A percentile compares a stretch with the other conserved stretches of the same genome.
Evolutionary conservation across 345 rosid species (phyloP).

Genomic region (Firmiana major): DNA sequence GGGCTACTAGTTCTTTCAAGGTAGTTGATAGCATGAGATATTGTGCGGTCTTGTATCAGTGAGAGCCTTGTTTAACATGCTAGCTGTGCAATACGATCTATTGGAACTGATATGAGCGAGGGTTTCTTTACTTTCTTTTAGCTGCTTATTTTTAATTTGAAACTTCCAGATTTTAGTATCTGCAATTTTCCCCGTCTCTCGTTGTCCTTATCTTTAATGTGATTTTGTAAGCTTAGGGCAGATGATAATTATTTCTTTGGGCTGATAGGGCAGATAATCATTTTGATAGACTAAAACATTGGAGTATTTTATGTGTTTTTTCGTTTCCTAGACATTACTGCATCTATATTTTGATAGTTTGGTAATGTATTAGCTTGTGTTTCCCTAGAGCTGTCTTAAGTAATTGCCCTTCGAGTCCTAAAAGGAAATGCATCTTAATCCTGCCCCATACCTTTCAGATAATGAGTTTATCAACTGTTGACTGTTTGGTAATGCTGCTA

Average conservation of each 20-base stretch:
- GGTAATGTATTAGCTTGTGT: too few species aligned
- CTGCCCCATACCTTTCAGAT: too few species aligned
- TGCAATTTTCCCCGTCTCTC: background rate
- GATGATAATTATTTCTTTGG: background rate
- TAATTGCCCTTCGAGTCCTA: too few species aligned
- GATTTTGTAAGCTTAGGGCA: background rate
- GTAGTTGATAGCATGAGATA: slow-evolving; percentile 2
- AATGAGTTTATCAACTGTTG: too few species aligned
- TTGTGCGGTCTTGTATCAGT: background rate
- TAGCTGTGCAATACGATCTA: slow-evolving; percentile 3
- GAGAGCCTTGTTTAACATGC: slow-evolving; percentile 3
- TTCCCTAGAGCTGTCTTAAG: too few species aligned
- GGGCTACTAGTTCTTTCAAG: background rate
- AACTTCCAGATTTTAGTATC: background rate
- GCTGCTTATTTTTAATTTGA: background rate
- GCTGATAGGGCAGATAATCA: background rate
- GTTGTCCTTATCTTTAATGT: background rate
- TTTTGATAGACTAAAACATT: background rate
- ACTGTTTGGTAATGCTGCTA: too few species aligned
- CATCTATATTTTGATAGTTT: too few species aligned
- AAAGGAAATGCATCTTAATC: too few species aligned
- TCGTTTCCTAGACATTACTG: background rate
- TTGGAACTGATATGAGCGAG: background rate
- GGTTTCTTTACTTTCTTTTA: background rate
- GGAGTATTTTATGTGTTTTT: background rate